Conservation (phyloP, 345 rosid genomes). For the Eucalyptus globulus region DNA sequence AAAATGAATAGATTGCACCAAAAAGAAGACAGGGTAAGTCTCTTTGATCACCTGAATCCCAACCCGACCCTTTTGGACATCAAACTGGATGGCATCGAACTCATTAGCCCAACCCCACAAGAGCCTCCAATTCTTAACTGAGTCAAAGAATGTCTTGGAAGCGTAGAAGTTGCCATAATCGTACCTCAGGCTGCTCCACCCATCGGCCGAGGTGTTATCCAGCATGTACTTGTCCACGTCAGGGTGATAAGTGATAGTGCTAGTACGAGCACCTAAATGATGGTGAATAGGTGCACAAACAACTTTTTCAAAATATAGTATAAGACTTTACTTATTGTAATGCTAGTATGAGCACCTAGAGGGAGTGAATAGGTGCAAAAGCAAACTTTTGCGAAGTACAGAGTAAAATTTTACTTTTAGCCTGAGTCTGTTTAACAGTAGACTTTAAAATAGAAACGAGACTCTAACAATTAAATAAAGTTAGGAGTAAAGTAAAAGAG, state of each 20-base stretch:
- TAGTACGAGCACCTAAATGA: too few relatives aligned
- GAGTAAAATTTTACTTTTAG: too few relatives aligned
- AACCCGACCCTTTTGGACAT: conserved; percentile 61
- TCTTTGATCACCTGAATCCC: conserved; percentile 51
- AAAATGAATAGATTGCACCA: not conserved
- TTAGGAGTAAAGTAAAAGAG: too few relatives aligned
- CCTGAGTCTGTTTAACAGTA: too few relatives aligned
- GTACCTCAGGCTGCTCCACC: conserved; percentile 64
- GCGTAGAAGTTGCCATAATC: conserved; percentile 90
- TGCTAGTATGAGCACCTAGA: too few relatives aligned
- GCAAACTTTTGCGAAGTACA: too few relatives aligned
- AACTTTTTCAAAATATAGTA: too few relatives aligned
- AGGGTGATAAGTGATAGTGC: not conserved
- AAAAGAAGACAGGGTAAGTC: not conserved
- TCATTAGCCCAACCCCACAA: conserved; percentile 90
- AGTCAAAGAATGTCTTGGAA: conserved; percentile 69
- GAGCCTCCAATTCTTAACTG: conserved; percentile 32
- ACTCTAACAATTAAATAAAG: too few relatives aligned
- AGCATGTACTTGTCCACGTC: conserved; percentile 40
- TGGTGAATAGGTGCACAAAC: too few relatives aligned
- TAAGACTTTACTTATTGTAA: too few relatives aligned
- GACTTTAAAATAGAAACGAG: too few relatives aligned
- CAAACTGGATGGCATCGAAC: conserved; percentile 30
- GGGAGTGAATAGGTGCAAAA: too few relatives aligned
- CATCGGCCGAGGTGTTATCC: conserved; percentile 38